Evolutionary conservation across 2,329 filamentous ascomycete species (phyloP).

Genomic region (Lecanoromycetidae sp.): DNA sequence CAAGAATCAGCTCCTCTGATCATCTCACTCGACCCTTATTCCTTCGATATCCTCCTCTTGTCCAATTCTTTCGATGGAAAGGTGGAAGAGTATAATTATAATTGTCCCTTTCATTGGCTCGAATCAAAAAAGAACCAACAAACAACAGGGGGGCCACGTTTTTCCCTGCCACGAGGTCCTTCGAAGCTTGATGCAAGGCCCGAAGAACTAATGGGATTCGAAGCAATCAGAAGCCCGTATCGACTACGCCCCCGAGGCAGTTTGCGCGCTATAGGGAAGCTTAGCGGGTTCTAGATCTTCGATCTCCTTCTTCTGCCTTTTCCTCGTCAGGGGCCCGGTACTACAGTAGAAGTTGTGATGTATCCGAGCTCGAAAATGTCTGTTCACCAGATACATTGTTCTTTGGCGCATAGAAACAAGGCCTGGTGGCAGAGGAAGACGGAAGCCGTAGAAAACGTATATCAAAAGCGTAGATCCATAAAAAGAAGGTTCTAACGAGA

Average conservation of each 20-base stretch:
- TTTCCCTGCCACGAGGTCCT: conserved; percentile 9
- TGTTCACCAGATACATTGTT: background rate
- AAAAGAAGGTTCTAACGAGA: background rate
- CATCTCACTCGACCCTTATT: background rate
- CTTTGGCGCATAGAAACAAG: background rate
- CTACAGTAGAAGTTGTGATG: too few species aligned
- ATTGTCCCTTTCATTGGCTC: background rate
- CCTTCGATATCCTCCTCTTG: background rate
- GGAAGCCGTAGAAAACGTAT: background rate
- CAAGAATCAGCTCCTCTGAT: background rate
- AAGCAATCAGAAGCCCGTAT: conserved; percentile 9
- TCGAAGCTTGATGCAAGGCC: conserved; percentile 6
- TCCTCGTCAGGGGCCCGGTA: background rate
- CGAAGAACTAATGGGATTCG: background rate
- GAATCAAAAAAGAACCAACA: background rate
- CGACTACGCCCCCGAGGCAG: background rate
- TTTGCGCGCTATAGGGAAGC: background rate
- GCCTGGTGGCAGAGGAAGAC: background rate
- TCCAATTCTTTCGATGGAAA: background rate
- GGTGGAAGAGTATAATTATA: background rate
- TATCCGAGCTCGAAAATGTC: background rate
- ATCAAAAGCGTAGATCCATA: background rate
- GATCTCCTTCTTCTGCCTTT: background rate
- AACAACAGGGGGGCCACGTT: conserved; percentile 11
- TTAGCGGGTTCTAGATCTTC: conserved; percentile 9